These are phyloP conservation scores for Exophiala viscosa DNA, from an alignment of 2,329 filamentous ascomycete genomes.

Conservation along the genomic window DNA sequence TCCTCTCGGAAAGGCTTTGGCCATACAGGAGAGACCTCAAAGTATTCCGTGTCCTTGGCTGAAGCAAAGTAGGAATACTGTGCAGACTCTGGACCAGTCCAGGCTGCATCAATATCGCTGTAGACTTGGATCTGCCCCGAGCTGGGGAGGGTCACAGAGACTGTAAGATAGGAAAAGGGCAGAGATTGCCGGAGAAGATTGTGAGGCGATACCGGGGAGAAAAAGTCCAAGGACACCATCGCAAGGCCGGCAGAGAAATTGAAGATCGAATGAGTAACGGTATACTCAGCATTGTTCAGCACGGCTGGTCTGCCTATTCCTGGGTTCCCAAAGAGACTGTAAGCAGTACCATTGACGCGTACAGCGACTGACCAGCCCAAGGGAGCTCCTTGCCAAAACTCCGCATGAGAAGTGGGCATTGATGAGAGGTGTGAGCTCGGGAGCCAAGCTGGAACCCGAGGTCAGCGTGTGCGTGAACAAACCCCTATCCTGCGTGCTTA, in stretches of 20 bases:
- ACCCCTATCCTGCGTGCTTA: constrained; percentile 4
- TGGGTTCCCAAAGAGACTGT: constrained; percentile 37
- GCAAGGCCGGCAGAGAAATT: constrained; percentile 37
- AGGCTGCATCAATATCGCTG: constrained; percentile 43
- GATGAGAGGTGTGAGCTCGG: constrained; percentile 37
- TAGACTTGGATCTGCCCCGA: constrained; percentile 37
- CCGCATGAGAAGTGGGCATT: constrained; percentile 37
- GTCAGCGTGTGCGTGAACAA: background rate
- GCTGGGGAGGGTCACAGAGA: constrained; percentile 31
- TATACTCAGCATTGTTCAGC: constrained; percentile 38
- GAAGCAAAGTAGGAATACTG: constrained; percentile 28
- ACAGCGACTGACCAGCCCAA: constrained; percentile 43
- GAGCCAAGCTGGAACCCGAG: constrained; percentile 36
- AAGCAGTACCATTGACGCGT: constrained; percentile 39
- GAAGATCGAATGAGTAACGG: constrained; percentile 42
- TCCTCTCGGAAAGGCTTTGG: constrained; percentile 34
- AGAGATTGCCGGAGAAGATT: constrained; percentile 44
- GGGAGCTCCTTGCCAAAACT: constrained; percentile 44
- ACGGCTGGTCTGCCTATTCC: constrained; percentile 33
- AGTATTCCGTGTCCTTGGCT: constrained; percentile 35
- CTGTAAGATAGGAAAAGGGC: constrained; percentile 44
- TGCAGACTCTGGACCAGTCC: constrained; percentile 36
- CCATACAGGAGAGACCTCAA: constrained; percentile 31
- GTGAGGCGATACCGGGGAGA: constrained; percentile 43
- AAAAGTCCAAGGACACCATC: constrained; percentile 41